Evolutionary conservation across 257 asterid genomes (phyloP), one percentile per base, ranked within the genome.

Genomic region (Echites panduratus): DNA sequence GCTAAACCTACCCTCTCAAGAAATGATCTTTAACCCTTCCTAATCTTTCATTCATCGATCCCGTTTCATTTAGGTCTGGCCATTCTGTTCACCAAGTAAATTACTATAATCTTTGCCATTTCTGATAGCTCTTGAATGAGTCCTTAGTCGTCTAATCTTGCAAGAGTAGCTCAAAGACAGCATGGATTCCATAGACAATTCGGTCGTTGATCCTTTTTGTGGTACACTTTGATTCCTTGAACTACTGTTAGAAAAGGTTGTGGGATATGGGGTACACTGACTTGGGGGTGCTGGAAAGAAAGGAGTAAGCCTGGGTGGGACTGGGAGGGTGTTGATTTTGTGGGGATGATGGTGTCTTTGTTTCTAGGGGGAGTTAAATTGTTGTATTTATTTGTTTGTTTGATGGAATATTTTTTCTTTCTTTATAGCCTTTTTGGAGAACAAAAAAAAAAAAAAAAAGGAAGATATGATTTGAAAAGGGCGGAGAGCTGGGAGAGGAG

Each of bases 191-290:
- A 57, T 57, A 57, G 71, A 47, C 8, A 50, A 66, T 16, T 2
- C 13, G 54, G 27, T 26, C 11, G 26, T 24, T 48, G 4, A 52
- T 7, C 7, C n/a, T n/a, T 29, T 48, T 48, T 53, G 26, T 20
- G 64, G 63, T 50, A 19, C 50, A 13, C 13, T 66, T 70, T 53
- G 41, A 45, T 52, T 32, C 50, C 73, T 20, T 52, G 65, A 70
- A 2, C 50, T 29, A 27, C 44, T 50, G 58, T 52, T 2, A 11
- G 6, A 29, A 67, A 66, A 48, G 26, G 73, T 1, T 56, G 63
- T 56, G 35, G 24, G 35, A 22, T 22, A 22, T 26, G 17, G 10
- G 43, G n/a, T 16, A 27, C 38, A 32, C 29, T 27, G 43, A 27
- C n/a, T 59, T 5, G 66, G 2, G 6, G 41, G 38, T 24, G 64